Conservation (phyloP, 257 asterid genomes). For the Eucommia ulmoides region DNA sequence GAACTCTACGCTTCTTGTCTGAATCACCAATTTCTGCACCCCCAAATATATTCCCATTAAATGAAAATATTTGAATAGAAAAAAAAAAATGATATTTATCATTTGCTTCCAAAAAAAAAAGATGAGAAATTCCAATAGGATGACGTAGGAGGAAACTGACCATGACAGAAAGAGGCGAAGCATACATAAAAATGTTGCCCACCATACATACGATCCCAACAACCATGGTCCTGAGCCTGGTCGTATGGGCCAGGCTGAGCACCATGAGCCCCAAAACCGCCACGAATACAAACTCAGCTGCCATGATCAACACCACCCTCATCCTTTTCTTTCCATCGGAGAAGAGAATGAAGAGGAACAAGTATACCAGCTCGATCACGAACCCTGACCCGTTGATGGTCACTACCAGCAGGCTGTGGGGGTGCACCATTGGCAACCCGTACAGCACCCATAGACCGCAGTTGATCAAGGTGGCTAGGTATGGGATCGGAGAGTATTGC, state of each 20-base stretch:
- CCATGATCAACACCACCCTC: constrained; percentile 22
- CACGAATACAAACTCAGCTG: constrained; percentile 30
- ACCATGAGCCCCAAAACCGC: constrained; percentile 41
- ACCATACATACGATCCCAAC: constrained; percentile 72
- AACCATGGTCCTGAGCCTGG: constrained; percentile 42
- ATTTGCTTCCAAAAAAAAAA: not conserved
- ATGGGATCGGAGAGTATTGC: constrained; percentile 70
- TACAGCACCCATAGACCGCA: constrained; percentile 76
- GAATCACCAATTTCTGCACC: constrained; percentile 71
- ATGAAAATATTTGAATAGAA: not conserved
- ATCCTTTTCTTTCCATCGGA: constrained; percentile 37
- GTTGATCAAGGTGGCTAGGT: constrained; percentile 63
- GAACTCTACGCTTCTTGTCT: constrained; percentile 73
- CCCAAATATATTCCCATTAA: not conserved
- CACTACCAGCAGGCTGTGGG: constrained; percentile 54
- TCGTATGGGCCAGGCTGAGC: constrained; percentile 26
- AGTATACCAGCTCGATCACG: constrained; percentile 42
- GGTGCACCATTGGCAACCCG: constrained; percentile 75
- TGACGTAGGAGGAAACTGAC: constrained; percentile 12
- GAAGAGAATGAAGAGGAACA: constrained; percentile 28
- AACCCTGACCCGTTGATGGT: constrained; percentile 69
- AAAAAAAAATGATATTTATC: not conserved
- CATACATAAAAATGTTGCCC: constrained; percentile 73
- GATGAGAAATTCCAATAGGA: not conserved
- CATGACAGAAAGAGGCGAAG: constrained; percentile 72